phyloP scores from a whole-genome alignment of 306 rosid genomes.

The Arachis stenosperma region DNA sequence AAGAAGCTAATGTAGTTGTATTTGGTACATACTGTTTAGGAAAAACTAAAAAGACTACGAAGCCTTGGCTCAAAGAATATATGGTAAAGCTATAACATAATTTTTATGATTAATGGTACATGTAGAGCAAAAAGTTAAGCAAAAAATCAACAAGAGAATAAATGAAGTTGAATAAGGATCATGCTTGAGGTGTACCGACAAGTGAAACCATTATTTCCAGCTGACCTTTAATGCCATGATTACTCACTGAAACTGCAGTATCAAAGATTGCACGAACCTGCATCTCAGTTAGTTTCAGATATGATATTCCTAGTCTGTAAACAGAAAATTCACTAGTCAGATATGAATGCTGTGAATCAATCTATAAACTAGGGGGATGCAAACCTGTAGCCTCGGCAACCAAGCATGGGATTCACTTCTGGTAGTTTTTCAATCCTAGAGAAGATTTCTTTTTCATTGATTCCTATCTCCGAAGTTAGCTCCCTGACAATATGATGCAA shows the following conservation, averaged over 20 bases:
- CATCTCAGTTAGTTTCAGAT: slow-evolving; percentile 93
- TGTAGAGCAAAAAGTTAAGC: slow-evolving; percentile 13
- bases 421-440: slow-evolving; percentile 83
- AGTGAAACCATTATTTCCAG: slow-evolving; percentile 99
- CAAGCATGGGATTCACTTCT: slow-evolving; percentile 99
- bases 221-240: slow-evolving; percentile 69
- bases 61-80: not conserved
- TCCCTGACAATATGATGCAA: slow-evolving; percentile 75
- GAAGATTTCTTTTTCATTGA: slow-evolving; percentile 84
- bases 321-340: slow-evolving; percentile 24
- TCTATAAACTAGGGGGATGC: slow-evolving; percentile 17
- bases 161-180: slow-evolving; percentile 35
- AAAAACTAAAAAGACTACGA: not conserved
- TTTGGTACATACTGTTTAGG: no score
- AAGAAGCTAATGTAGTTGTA: no score
- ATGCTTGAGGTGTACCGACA: slow-evolving; percentile 90
- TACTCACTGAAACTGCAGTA: slow-evolving; percentile 30
- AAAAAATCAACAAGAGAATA: not conserved
- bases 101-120: not conserved
- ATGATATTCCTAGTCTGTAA: slow-evolving; percentile 88
- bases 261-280: slow-evolving; percentile 81
- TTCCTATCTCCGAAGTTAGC: slow-evolving; percentile 80
- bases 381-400: slow-evolving; percentile 98
- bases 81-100: no score
- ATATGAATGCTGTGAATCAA: not conserved